phyloP scores from a whole-genome alignment of 805 yeast species.

The Cyberlindnera saturnus region DNA sequence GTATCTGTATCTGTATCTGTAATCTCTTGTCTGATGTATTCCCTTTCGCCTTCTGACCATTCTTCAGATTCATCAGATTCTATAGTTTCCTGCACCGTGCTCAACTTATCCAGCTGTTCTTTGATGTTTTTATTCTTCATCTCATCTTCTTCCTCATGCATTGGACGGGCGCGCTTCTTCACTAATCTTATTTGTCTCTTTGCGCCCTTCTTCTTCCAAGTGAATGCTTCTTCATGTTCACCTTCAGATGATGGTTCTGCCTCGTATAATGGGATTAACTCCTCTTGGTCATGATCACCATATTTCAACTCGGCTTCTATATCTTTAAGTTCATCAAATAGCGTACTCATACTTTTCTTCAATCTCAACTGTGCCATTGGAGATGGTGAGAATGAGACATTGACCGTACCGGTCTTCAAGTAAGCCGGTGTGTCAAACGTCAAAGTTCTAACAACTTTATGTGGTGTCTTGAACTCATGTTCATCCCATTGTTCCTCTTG shows the following conservation, averaged over 20 bases:
- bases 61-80: slow-evolving; percentile 20
- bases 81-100: slow-evolving; percentile 10
- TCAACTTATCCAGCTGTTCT: slow-evolving; percentile 12
- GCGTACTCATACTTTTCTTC: slow-evolving; percentile 34
- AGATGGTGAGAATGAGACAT: slow-evolving; percentile 21
- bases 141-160: slow-evolving; percentile 27
- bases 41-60: slow-evolving; percentile 17
- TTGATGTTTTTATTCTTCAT: slow-evolving; percentile 23
- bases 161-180: slow-evolving; percentile 20
- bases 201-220: slow-evolving; percentile 27
- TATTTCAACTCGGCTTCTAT: slow-evolving; percentile 26
- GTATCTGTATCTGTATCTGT: slow-evolving; percentile 13
- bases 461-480: slow-evolving; percentile 15
- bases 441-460: slow-evolving; percentile 3
- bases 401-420: slow-evolving; percentile 20
- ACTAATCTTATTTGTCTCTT: slow-evolving; percentile 28
- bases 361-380: slow-evolving; percentile 24
- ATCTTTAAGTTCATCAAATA: slow-evolving; percentile 40
- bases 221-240: background rate
- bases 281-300: slow-evolving; percentile 18
- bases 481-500: slow-evolving; percentile 2
- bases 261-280: slow-evolving; percentile 15
- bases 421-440: slow-evolving; percentile 39
- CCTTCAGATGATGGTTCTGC: slow-evolving; percentile 13
- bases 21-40: slow-evolving; percentile 7